These are phyloP conservation scores for Purpureocillium lavendulum DNA, from an alignment of 2,329 filamentous ascomycete species.

Conservation along the genomic window DNA sequence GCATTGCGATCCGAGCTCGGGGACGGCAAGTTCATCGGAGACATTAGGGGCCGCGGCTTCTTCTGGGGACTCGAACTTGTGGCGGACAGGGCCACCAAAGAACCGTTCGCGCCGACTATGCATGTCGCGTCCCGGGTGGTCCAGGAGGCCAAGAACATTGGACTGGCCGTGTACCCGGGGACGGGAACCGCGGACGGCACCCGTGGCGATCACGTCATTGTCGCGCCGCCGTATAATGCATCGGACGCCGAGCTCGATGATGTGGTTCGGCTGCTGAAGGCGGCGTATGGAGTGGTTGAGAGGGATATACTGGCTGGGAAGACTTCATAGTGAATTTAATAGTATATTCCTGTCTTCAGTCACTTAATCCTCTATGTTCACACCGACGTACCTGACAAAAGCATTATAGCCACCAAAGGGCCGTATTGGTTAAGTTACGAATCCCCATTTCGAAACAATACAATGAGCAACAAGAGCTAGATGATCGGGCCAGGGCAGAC, in stretches of 20 bases:
- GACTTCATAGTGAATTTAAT: too few relatives aligned
- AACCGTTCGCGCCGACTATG: constrained; percentile 20
- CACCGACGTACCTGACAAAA: too few relatives aligned
- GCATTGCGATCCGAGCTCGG: constrained; percentile 34
- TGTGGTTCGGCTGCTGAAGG: constrained; percentile 4
- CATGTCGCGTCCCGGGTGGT: constrained; percentile 18
- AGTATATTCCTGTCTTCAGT: too few relatives aligned
- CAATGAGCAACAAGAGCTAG: too few relatives aligned
- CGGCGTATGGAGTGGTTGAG: constrained; percentile 3
- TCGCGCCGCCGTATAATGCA: constrained; percentile 64
- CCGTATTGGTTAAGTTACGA: too few relatives aligned
- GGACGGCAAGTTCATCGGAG: background rate
- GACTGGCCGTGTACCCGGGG: constrained; percentile 51
- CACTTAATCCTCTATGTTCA: too few relatives aligned
- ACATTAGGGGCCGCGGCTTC: background rate
- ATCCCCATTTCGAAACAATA: too few relatives aligned
- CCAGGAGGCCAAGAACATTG: constrained; percentile 18
- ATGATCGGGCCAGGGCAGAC: too few relatives aligned
- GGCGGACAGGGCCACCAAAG: constrained; percentile 20
- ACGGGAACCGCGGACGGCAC: constrained; percentile 51
- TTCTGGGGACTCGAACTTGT: constrained; percentile 41
- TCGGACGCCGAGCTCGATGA: constrained; percentile 22
- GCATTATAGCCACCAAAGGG: too few relatives aligned
- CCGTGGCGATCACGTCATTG: constrained; percentile 58
- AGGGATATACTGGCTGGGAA: constrained; percentile 5